A percentile compares a stretch with the other conserved stretches of the same genome.
Conservation (phyloP, 1,284 basidiomycete genomes). For the Moesziomyces antarcticus region DNA sequence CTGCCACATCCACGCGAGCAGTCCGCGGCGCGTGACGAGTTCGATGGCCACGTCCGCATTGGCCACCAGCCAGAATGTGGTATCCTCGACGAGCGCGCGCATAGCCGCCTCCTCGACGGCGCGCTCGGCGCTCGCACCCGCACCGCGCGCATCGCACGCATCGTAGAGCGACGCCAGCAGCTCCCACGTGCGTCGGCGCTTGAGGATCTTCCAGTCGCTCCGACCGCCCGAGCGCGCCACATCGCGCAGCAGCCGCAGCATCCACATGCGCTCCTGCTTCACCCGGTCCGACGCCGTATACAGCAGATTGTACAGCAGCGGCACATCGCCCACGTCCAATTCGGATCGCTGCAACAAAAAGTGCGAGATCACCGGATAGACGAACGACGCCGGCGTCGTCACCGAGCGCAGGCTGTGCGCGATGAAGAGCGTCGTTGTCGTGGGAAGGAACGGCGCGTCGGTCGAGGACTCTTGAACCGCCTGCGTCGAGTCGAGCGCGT, state of each 20-base stretch:
- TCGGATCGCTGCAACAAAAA: conserved; percentile 85
- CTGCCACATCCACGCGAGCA: conserved; percentile 55
- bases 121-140: conserved; percentile 10
- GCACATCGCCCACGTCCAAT: conserved; percentile 81
- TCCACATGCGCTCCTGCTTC: conserved; percentile 83
- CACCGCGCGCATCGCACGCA: conserved; percentile 71
- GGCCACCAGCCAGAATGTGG: conserved; percentile 29
- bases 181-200: conserved; percentile 86
- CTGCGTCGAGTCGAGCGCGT: conserved; percentile 23
- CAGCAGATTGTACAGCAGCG: conserved; percentile 84
- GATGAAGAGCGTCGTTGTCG: conserved; percentile 82
- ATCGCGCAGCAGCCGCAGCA: conserved; percentile 83
- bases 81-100: conserved; percentile 36
- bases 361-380: conserved; percentile 81
- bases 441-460: conserved; percentile 72
- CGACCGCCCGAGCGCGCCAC: conserved; percentile 75
- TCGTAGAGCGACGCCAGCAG: conserved; percentile 81
- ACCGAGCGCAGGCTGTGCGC: conserved; percentile 81
- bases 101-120: conserved; percentile 36
- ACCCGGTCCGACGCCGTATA: conserved; percentile 80
- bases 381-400: conserved; percentile 81
- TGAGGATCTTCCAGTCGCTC: conserved; percentile 83
- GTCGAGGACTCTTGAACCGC: conserved; percentile 18
- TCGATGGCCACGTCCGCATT: conserved; percentile 44
- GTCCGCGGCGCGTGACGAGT: conserved; percentile 41